A percentile compares a stretch with the other conserved stretches of the same genome.
These are phyloP conservation scores for Wickerhamomyces xylosicus DNA, from an alignment of 805 yeast species.

Conservation along the genomic window DNA sequence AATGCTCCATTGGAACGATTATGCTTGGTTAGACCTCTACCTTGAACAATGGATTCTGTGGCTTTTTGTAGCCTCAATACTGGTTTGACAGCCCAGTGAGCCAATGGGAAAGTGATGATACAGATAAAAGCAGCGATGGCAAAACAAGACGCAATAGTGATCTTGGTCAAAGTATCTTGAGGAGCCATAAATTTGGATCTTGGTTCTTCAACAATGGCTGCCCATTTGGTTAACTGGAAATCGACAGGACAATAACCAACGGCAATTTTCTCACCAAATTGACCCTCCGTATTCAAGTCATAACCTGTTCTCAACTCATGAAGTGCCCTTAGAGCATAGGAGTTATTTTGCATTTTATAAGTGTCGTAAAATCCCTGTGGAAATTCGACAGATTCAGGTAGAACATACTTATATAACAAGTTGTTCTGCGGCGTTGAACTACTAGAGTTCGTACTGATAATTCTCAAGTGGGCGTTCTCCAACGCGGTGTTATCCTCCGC, in stretches of 20 bases:
- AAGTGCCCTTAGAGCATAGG: conserved; percentile 27
- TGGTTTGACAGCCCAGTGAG: conserved; percentile 79
- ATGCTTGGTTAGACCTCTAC: conserved; percentile 26
- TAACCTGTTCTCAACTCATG: conserved; percentile 31
- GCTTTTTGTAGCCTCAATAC: conserved; percentile 72
- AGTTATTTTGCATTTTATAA: conserved; percentile 20
- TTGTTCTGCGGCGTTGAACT: conserved; percentile 16
- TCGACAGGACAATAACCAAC: conserved; percentile 44
- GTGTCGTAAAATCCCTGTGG: conserved; percentile 3
- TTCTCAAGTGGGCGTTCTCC: conserved; percentile 4
- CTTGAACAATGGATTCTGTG: conserved; percentile 46
- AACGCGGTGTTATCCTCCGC: conserved; percentile 12
- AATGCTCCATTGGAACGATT: conserved; percentile 4
- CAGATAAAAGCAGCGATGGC: conserved; percentile 71
- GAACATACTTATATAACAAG: conserved; percentile 29
- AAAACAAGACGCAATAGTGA: conserved; percentile 68
- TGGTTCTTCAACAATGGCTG: conserved; percentile 61
- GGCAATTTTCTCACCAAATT: conserved; percentile 33
- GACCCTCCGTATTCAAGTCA: conserved; percentile 25
- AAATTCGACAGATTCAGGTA: conserved; percentile 15
- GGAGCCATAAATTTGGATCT: conserved; percentile 53
- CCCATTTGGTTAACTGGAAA: conserved; percentile 46
- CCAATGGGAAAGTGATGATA: conserved; percentile 68
- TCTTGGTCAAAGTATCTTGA: conserved; percentile 46
- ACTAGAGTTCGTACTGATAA: conserved; percentile 14